These are phyloP conservation scores for Pulicaria dysenterica DNA, from an alignment of 129 eudicot species.

Conservation along the genomic window DNA sequence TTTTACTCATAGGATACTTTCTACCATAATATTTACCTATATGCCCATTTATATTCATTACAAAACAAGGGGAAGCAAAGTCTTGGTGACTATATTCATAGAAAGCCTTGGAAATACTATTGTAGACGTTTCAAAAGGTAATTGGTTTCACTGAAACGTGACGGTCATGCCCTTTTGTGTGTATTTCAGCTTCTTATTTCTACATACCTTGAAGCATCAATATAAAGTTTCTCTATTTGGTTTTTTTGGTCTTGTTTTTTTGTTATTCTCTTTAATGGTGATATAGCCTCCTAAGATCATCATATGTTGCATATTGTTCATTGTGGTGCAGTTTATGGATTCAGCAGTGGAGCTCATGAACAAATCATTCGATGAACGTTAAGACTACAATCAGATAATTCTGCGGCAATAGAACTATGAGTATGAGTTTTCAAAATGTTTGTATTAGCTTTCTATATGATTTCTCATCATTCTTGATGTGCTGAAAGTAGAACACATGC, in stretches of 20 bases:
- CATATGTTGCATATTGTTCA: conserved; percentile 23
- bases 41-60: not conserved
- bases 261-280: not conserved
- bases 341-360: conserved; percentile 79
- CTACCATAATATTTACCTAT: conserved; percentile 3
- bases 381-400: conserved; percentile 23
- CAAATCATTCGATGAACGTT: conserved; percentile 73
- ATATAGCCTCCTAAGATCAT: not conserved
- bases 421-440: conserved; percentile 25
- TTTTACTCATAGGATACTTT: not conserved
- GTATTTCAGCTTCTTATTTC: too few species aligned
- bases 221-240: conserved; percentile 6
- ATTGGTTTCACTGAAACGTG: too few species aligned
- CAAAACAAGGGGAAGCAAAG: too few species aligned
- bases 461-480: conserved; percentile 29
- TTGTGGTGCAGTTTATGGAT: conserved; percentile 84
- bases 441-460: conserved; percentile 15
- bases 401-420: conserved; percentile 17
- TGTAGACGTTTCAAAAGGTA: too few species aligned
- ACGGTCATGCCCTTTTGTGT: too few species aligned
- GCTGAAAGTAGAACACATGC: conserved; percentile 25
- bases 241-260: conserved; percentile 25
- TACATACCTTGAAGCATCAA: too few species aligned
- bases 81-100: too few species aligned
- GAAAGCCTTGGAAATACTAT: too few species aligned